Base-by-base conservation (phyloP, 2,329 filamentous ascomycete genomes). In the Colletotrichum sp. region DNA sequence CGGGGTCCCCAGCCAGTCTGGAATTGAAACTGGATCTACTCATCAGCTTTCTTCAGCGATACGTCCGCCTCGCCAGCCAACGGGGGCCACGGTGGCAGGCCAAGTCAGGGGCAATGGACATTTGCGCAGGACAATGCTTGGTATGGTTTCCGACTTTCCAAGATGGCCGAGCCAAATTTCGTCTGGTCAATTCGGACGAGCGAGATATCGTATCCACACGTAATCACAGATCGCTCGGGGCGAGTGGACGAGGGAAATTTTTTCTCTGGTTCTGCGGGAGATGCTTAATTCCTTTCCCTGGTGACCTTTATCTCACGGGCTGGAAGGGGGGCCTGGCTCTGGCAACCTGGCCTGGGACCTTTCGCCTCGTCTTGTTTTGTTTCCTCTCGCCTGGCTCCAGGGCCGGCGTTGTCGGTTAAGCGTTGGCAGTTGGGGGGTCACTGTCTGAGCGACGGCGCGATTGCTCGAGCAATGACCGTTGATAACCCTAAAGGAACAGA, bases 191-290 rank as follows among this genome's bases (percentile, higher is more conserved):
- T 67, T 43, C 30, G 62, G 69, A 72, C 39, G 73, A 48, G 36
- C 73, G 69, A 75, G 69, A 75, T 68, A n/a, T 13, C 34, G 56
- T 66, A 65, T 58, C 73, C 73, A 75, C 73, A n/a, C 15, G 64
- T 64, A 73, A 73, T 75, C 62, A 73, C 64, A 73, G 73, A 75
- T 36, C 55, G 43, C 22, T 67, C 32, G 69, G 62, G 68, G 68
- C 43, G 43, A 13, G 36, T 27, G 25, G 43, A 48, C 32, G 71
- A 75, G 68, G 61, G 36, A 67, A 62, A 48, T 58, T 67, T 67
- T 58, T 61, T 27, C 43, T 52, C n/a, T 52, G 43, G 18, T 39
- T 25, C 34, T 34, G 55, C 70, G 64, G 43, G 64, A 75, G 70
- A 75, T 68, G 73, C 70, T 75, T 64, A 68, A 36, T 55, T 58